Evolutionary conservation across 129 eudicot species (phyloP).

Genomic region (Flaveria sonorensis): DNA sequence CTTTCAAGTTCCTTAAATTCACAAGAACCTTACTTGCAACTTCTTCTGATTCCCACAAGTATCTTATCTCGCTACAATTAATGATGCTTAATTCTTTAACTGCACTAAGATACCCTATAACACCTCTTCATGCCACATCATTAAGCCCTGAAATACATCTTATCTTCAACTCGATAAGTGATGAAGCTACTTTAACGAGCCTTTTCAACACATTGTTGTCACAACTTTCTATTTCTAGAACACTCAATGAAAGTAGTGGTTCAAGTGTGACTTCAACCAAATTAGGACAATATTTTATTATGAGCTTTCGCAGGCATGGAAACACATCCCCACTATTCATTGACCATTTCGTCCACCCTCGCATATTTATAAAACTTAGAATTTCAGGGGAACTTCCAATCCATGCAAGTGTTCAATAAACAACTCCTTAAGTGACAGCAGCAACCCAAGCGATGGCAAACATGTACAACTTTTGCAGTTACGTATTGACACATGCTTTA

Average conservation of each 20-base stretch:
- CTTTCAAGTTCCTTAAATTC: background rate
- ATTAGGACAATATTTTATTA: slow-evolving; percentile 4
- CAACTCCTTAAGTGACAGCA: slow-evolving; percentile 39
- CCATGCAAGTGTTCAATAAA: slow-evolving; percentile 19
- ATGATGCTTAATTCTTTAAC: background rate
- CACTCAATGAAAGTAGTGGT: background rate
- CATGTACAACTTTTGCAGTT: slow-evolving; percentile 10
- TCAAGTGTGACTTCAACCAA: slow-evolving; percentile 4
- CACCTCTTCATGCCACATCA: slow-evolving; percentile 18
- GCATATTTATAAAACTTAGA: slow-evolving; percentile 34
- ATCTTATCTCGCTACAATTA: background rate
- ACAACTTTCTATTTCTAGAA: background rate
- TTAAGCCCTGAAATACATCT: background rate
- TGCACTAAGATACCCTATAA: background rate
- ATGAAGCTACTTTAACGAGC: background rate
- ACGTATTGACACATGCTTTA: background rate
- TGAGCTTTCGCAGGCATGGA: slow-evolving; percentile 16
- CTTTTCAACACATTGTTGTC: background rate
- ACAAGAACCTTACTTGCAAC: slow-evolving; percentile 16
- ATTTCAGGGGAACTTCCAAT: slow-evolving; percentile 35
- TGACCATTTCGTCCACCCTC: slow-evolving; percentile 36
- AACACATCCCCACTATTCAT: background rate
- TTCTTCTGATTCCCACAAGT: slow-evolving; percentile 20
- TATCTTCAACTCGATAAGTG: background rate
- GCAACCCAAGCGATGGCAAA: slow-evolving; percentile 45